These are phyloP conservation scores for Trametes cinnabarina DNA, from an alignment of 768 basidiomycete species.

Conservation along the genomic window DNA sequence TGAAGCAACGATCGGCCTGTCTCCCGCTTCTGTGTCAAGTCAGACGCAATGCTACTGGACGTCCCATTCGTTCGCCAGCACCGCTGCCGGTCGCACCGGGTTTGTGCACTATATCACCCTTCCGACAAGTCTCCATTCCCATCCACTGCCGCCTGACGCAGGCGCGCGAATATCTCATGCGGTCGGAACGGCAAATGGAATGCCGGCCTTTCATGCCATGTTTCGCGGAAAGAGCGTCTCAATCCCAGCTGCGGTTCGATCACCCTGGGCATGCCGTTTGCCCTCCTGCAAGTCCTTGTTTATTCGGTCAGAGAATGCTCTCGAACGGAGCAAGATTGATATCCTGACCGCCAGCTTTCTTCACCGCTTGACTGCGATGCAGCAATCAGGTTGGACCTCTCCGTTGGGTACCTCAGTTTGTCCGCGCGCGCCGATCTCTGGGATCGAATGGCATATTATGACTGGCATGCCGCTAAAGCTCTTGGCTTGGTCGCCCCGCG, in stretches of 20 bases:
- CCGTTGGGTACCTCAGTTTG: not conserved
- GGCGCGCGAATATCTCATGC: not conserved
- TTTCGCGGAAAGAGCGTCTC: not conserved
- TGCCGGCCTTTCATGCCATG: not conserved
- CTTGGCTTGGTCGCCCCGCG: conserved; percentile 5
- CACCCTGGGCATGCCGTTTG: too few species aligned
- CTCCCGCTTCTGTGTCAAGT: conserved; percentile 11
- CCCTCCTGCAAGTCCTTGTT: not conserved
- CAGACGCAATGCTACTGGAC: conserved; percentile 4
- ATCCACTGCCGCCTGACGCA: not conserved
- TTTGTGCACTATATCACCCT: not conserved
- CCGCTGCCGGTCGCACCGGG: not conserved
- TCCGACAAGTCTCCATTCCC: not conserved
- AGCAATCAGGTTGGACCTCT: not conserved
- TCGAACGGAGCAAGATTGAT: not conserved
- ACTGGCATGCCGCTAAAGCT: not conserved
- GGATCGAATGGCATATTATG: conserved; percentile 5
- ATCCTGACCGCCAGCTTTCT: not conserved
- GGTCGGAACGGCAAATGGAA: not conserved
- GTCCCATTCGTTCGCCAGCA: not conserved
- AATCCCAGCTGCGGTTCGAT: not conserved
- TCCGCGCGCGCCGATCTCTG: not conserved
- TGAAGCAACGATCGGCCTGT: not conserved
- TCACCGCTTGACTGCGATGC: not conserved
- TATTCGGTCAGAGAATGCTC: not conserved